Evolutionary conservation across 2,329 filamentous ascomycete species (phyloP).

Genomic region (Penicillium sumatraense): DNA sequence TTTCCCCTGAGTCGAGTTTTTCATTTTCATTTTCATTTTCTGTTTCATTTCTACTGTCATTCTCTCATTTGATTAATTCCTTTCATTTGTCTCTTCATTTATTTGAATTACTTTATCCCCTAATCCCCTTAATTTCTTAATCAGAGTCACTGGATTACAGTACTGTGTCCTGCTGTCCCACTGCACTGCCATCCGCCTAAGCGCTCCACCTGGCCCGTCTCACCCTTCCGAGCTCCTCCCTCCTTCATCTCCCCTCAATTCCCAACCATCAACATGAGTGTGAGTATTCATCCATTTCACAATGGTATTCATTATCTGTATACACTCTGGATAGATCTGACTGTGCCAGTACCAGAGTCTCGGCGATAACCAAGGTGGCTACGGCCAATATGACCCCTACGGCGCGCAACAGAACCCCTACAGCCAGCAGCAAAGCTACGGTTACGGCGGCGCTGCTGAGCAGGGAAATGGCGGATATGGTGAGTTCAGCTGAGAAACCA

Average conservation of each 20-base stretch:
- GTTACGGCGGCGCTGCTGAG: slow-evolving; percentile 33
- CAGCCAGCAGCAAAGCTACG: slow-evolving; percentile 31
- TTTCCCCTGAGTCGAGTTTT: background rate
- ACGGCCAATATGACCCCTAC: slow-evolving; percentile 63
- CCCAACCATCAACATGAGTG: slow-evolving; percentile 51
- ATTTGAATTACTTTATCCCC: background rate
- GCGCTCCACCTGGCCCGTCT: slow-evolving; percentile 30
- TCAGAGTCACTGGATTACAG: too few species aligned
- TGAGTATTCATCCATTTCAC: slow-evolving; percentile 40
- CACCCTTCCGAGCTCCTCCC: slow-evolving; percentile 17
- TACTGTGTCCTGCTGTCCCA: background rate
- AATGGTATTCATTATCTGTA: background rate
- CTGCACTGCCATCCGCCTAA: background rate
- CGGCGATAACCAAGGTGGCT: slow-evolving; percentile 45
- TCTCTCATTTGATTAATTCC: background rate
- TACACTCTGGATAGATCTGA: slow-evolving; percentile 20
- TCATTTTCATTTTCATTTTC: background rate
- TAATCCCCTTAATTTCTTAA: background rate
- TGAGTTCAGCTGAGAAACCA: slow-evolving; percentile 22
- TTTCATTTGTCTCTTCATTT: background rate
- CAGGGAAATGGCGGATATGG: slow-evolving; percentile 44
- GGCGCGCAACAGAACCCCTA: slow-evolving; percentile 40
- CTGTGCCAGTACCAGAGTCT: slow-evolving; percentile 33
- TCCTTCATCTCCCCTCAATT: background rate
- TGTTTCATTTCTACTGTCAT: background rate